Evolutionary conservation across 345 rosid species (phyloP).

Genomic region (Microcos paniculata): DNA sequence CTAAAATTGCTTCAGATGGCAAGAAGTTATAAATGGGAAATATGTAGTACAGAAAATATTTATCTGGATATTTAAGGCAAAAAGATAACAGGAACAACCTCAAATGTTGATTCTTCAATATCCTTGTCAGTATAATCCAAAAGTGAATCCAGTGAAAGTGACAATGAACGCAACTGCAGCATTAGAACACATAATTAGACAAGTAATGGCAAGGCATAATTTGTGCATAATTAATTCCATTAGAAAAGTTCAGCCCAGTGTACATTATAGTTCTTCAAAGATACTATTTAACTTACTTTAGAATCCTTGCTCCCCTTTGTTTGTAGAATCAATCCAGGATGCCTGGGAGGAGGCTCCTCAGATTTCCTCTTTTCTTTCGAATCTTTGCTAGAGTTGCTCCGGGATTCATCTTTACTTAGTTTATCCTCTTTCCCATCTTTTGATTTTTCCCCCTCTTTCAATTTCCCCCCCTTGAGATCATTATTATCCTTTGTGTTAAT

Average conservation of each 20-base stretch:
- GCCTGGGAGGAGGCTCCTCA: constrained; percentile 70
- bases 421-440: constrained; percentile 52
- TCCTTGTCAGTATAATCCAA: constrained; percentile 91
- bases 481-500: constrained; percentile 32
- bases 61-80: constrained; percentile 4
- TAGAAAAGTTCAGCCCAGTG: not conserved
- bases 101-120: constrained; percentile 88
- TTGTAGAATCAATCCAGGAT: constrained; percentile 76
- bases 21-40: not conserved
- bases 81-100: constrained; percentile 42
- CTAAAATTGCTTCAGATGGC: not conserved
- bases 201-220: not conserved
- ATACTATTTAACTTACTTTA: constrained; percentile 54
- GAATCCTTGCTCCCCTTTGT: constrained; percentile 61
- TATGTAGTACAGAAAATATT: not conserved
- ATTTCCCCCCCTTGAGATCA: constrained; percentile 42
- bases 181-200: constrained; percentile 14
- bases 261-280: constrained; percentile 4
- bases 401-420: constrained; percentile 43
- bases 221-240: not conserved
- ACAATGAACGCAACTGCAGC: constrained; percentile 68
- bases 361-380: constrained; percentile 64
- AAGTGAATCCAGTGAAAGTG: constrained; percentile 89
- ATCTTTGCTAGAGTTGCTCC: constrained; percentile 47
- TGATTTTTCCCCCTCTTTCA: constrained; percentile 33